phyloP scores from a whole-genome alignment of 441 rosid genomes.

The Gossypium lobatum region DNA sequence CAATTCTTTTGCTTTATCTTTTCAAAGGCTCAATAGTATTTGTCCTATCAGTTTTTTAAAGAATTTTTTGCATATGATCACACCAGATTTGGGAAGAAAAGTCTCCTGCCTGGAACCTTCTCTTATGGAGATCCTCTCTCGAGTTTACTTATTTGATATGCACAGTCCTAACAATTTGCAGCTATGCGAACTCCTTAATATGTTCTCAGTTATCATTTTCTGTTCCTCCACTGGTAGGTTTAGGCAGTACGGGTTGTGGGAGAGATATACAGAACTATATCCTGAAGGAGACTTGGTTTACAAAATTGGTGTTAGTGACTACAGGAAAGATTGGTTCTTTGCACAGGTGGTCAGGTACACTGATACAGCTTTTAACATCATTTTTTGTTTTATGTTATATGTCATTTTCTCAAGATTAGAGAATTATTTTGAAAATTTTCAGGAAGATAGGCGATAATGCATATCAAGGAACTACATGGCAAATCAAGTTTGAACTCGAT shows the following conservation, averaged over 20 bases:
- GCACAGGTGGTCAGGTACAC: conserved; percentile 67
- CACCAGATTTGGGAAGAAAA: too few relatives aligned
- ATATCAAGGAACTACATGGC: conserved; percentile 72
- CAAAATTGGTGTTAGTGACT: conserved; percentile 47
- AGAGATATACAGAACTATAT: conserved; percentile 62
- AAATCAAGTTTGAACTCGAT: conserved; percentile 63
- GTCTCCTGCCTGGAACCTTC: too few relatives aligned
- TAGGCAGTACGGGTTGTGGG: conserved; percentile 88
- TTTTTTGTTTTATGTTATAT: background rate
- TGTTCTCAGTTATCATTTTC: conserved; percentile 6
- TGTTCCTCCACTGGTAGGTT: conserved; percentile 36
- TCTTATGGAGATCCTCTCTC: background rate
- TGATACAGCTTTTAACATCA: conserved; percentile 32
- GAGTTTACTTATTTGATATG: background rate
- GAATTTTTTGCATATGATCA: background rate
- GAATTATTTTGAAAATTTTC: conserved; percentile 11
- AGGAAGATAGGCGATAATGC: conserved; percentile 41
- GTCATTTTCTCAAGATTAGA: background rate
- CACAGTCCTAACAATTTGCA: background rate
- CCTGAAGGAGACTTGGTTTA: conserved; percentile 61
- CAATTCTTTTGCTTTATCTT: background rate
- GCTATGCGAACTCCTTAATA: background rate
- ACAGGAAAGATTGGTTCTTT: conserved; percentile 65
- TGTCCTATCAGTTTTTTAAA: background rate
- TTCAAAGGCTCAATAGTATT: background rate